phyloP scores from a whole-genome alignment of 2,329 filamentous ascomycete genomes.

The Cladosporium sp. region DNA sequence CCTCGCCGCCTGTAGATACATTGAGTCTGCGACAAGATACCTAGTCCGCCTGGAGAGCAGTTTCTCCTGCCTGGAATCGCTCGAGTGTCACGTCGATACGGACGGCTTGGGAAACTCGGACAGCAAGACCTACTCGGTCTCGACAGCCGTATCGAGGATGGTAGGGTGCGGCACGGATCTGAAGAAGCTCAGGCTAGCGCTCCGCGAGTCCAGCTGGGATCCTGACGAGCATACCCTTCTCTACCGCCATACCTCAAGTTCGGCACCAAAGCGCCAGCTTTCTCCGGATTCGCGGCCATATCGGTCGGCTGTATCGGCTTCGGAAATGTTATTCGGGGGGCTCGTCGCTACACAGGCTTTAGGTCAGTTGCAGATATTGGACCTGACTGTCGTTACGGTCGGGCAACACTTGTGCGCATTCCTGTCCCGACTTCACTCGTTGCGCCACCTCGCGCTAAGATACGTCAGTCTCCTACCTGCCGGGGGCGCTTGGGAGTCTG shows the following conservation, averaged over 20 bases:
- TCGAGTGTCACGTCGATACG: conserved; percentile 7
- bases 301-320: not conserved
- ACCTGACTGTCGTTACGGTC: conserved; percentile 4
- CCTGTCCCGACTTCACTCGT: conserved; percentile 3
- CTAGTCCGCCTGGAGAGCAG: conserved; percentile 1
- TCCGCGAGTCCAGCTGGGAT: conserved; percentile 10
- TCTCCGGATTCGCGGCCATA: not conserved
- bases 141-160: conserved; percentile 6
- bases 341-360: conserved; percentile 1
- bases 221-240: conserved; percentile 1
- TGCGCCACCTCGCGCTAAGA: conserved; percentile 7
- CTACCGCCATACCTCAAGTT: not conserved
- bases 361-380: not conserved
- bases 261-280: not conserved
- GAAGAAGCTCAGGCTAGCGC: not conserved
- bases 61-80: conserved; percentile 5
- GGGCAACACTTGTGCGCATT: conserved; percentile 3
- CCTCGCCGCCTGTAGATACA: conserved; percentile 1
- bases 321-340: not conserved
- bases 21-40: conserved; percentile 2
- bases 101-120: not conserved
- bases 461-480: conserved; percentile 6
- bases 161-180: not conserved
- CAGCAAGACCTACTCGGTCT: not conserved
- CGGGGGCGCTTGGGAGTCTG: conserved; percentile 5